Base-by-base conservation (phyloP, 2,329 filamentous ascomycete genomes). In the Curvularia lunata region DNA sequence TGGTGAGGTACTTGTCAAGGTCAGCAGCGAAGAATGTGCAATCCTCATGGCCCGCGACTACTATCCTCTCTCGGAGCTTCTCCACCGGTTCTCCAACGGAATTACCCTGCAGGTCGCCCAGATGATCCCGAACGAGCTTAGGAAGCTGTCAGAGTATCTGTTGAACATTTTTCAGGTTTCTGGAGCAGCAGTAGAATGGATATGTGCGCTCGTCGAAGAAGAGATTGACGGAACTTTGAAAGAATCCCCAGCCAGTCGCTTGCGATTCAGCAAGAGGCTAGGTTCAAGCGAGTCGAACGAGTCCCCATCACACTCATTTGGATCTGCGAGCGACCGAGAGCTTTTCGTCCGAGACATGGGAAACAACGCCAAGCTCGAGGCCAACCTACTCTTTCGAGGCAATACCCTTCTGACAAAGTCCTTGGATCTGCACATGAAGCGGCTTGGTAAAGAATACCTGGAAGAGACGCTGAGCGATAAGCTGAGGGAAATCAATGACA, bases 141-240 rank as follows among this genome's bases (percentile, higher is more conserved):
- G 90, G 52, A 84, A 86, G n/a, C 77, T 98, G 8, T 91, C 92
- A 2, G 93, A 97, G 72, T 88, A 90, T 27, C 86, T 98, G 37
- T 80, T 98, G 62, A 96, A 98, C 73, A 96, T 99, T 51, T 99
- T 94, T 69, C 95, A 99, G 72, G 93, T 96, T 3, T 94, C 92
- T 2, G 92, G 91, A 0, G 86, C 86, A 37, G 90, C 91, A 2
- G 85, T 85, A 42, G 92, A 97, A 58, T 99, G 95, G 95, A 84
- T 99, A 21, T 95, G 92, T 82, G 88, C 91, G 2, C 81, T 99
- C 40, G 91, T 97, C 0, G 95, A 99, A 76, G 94, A 98, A 72
- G 95, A 99, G 76, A 98, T 99, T 56, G 95, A 98, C 70, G 94
- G 94, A 0, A 88, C 95, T 18, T 87, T 92, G 54, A 96, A 89